Conservation (phyloP, 208 protist species). For the Leishmania gerbilli region DNA sequence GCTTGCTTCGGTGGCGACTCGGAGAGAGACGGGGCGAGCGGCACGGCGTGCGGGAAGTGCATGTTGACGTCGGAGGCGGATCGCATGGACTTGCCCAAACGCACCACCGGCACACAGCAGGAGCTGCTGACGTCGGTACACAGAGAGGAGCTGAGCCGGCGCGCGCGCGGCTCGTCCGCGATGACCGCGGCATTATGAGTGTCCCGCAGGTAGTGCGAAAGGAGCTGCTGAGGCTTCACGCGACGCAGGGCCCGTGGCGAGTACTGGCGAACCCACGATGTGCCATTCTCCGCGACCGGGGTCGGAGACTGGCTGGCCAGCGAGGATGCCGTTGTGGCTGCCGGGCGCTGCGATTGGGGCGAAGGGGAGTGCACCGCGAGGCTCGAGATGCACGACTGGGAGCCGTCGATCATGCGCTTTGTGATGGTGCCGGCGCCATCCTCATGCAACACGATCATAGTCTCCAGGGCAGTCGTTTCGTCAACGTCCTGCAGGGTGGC, state of each 20-base stretch:
- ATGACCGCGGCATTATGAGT: not conserved
- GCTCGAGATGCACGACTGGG: conserved; percentile 11
- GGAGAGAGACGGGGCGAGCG: not conserved
- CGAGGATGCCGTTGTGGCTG: not conserved
- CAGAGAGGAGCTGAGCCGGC: conserved; percentile 9
- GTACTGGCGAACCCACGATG: not conserved
- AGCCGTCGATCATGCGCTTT: conserved; percentile 32
- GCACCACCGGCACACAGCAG: conserved; percentile 9
- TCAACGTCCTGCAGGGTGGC: conserved; percentile 45
- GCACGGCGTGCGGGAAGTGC: not conserved
- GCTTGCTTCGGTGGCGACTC: not conserved
- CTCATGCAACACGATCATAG: conserved; percentile 41
- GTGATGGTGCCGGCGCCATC: conserved; percentile 39
- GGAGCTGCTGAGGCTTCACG: not conserved
- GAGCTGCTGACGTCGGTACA: conserved; percentile 7
- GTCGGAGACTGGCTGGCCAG: not conserved
- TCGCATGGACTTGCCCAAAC: conserved; percentile 3
- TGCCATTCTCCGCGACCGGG: not conserved
- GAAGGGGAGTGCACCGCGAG: conserved; percentile 13
- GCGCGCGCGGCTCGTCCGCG: not conserved
- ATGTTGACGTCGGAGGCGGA: conserved; percentile 7
- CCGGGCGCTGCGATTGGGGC: not conserved
- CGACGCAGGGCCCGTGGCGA: not conserved
- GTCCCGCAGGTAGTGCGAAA: not conserved
- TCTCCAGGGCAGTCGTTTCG: conserved; percentile 32